Conservation (phyloP, 202 grass and related monocot species). For the Carex sylvatica region DNA sequence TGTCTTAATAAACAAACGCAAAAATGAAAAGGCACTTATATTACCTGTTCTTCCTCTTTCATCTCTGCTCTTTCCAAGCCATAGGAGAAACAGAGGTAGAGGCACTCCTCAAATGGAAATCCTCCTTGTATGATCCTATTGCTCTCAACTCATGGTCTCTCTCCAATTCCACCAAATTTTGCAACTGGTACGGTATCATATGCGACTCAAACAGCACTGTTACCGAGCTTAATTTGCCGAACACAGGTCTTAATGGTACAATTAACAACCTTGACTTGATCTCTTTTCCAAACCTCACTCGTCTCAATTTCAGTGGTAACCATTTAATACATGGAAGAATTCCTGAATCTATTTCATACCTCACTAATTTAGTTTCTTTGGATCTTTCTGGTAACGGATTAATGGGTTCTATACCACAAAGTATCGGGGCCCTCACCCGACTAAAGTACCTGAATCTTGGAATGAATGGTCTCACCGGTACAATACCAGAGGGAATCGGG, state of each 20-base stretch:
- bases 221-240: conserved; percentile 22
- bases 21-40: background rate
- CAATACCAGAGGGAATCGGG: conserved; percentile 27
- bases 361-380: conserved; percentile 33
- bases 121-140: conserved; percentile 22
- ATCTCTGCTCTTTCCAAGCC: background rate
- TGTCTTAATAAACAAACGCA: background rate
- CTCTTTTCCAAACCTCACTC: conserved; percentile 17
- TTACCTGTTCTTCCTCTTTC: background rate
- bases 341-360: conserved; percentile 21
- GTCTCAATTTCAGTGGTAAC: conserved; percentile 22
- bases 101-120: conserved; percentile 40
- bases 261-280: conserved; percentile 20
- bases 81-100: conserved; percentile 18
- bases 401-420: background rate
- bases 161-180: conserved; percentile 22
- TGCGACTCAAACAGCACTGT: conserved; percentile 14
- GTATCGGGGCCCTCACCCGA: conserved; percentile 12
- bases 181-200: conserved; percentile 37
- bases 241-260: conserved; percentile 29
- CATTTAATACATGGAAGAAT: conserved; percentile 2
- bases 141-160: conserved; percentile 39
- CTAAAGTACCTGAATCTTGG: conserved; percentile 18
- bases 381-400: conserved; percentile 17
- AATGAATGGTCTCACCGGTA: conserved; percentile 30